Percentiles rank a stretch among this genome's conserved stretches.
phyloP scores from a whole-genome alignment of 2,329 filamentous ascomycete genomes.

The Penicillium sp. region DNA sequence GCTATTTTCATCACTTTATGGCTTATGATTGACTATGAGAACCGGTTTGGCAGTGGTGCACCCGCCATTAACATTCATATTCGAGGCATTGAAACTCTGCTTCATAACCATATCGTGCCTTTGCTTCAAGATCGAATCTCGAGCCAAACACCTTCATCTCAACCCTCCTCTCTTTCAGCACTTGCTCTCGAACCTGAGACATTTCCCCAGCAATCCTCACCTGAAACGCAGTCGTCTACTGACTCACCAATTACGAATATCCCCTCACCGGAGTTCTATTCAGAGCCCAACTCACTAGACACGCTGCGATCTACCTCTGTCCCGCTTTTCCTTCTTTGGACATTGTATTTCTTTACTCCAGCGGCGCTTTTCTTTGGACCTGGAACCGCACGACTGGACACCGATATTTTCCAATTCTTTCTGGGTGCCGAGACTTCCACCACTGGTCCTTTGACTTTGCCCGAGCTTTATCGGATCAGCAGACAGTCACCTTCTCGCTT shows the following conservation, averaged over 20 bases:
- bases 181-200: neutral
- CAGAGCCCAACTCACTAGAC: neutral
- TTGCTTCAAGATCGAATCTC: slow-evolving; percentile 12
- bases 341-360: slow-evolving; percentile 28
- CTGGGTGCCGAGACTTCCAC: slow-evolving; percentile 13
- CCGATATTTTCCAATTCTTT: slow-evolving; percentile 25
- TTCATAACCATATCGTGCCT: slow-evolving; percentile 27
- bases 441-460: slow-evolving; percentile 10
- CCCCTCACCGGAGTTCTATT: neutral
- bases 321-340: slow-evolving; percentile 29
- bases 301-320: slow-evolving; percentile 24
- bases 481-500: slow-evolving; percentile 28
- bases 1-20: slow-evolving; percentile 30
- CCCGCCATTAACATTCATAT: slow-evolving; percentile 28
- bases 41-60: slow-evolving; percentile 25
- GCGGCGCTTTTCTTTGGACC: slow-evolving; percentile 23
- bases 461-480: slow-evolving; percentile 26
- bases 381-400: slow-evolving; percentile 14
- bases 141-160: neutral
- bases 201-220: neutral
- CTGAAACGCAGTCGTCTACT: neutral
- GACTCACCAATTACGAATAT: neutral
- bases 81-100: slow-evolving; percentile 21
- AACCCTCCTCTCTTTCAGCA: neutral
- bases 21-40: slow-evolving; percentile 32